Evolutionary conservation across 164 flowering plant genomes (phyloP).

Genomic region (Stephania japonica): DNA sequence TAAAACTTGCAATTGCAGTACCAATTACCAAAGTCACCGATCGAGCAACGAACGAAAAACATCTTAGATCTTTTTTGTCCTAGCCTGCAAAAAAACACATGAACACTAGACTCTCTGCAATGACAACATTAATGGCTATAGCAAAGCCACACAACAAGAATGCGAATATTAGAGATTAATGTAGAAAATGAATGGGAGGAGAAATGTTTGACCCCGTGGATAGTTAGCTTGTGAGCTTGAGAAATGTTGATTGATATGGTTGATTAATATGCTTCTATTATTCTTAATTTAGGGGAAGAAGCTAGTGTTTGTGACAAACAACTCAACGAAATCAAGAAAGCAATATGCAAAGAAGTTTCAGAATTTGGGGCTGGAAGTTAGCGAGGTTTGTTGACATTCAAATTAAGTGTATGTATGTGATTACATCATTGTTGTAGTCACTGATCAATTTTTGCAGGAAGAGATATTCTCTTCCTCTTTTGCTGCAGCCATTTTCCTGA

Average conservation of each 20-base stretch:
- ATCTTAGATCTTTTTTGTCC: no score
- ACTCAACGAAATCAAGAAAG: slow-evolving; percentile 73
- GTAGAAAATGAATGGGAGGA: no score
- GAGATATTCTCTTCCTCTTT: slow-evolving; percentile 91
- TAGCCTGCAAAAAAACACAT: no score
- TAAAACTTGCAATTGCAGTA: no score
- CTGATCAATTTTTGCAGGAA: slow-evolving; percentile 42
- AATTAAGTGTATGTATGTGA: background rate
- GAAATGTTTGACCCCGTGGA: no score
- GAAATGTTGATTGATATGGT: background rate
- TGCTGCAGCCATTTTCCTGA: slow-evolving; percentile 96
- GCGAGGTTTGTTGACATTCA: slow-evolving; percentile 38
- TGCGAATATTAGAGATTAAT: no score
- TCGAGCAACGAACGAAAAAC: no score
- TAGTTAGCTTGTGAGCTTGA: background rate
- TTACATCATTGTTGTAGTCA: background rate
- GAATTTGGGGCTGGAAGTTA: slow-evolving; percentile 63
- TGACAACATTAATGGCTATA: no score
- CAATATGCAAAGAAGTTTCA: slow-evolving; percentile 70
- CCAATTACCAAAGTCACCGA: no score
- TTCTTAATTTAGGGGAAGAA: slow-evolving; percentile 59
- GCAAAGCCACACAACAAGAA: no score
- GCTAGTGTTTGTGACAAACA: slow-evolving; percentile 84
- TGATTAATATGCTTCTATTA: background rate
- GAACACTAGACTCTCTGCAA: no score